Conservation (phyloP, 345 rosid genomes). For the Arabidopsis suecica region DNA sequence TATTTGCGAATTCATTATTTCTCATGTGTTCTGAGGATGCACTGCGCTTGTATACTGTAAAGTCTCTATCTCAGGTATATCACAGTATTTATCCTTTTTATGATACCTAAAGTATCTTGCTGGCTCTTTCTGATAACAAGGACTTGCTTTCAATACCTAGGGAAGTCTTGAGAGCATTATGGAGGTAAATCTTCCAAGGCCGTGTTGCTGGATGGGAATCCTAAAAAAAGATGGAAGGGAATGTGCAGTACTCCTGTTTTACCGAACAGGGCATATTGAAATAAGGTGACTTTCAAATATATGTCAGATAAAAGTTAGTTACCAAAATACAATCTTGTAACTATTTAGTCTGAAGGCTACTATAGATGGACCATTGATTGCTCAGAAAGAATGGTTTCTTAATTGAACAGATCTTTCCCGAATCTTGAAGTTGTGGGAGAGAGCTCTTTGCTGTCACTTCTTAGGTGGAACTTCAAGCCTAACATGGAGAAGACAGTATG, state of each 20-base stretch:
- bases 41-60: slow-evolving; percentile 55
- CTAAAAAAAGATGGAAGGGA: slow-evolving; percentile 58
- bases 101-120: slow-evolving; percentile 24
- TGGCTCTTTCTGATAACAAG: slow-evolving; percentile 43
- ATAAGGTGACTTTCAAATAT: slow-evolving; percentile 57
- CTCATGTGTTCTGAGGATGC: slow-evolving; percentile 72
- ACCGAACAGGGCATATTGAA: slow-evolving; percentile 75
- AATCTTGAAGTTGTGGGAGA: slow-evolving; percentile 72
- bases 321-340: slow-evolving; percentile 22
- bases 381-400: slow-evolving; percentile 21
- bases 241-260: slow-evolving; percentile 65
- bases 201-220: slow-evolving; percentile 79
- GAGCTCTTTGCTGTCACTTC: slow-evolving; percentile 65
- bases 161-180: slow-evolving; percentile 52
- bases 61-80: slow-evolving; percentile 72
- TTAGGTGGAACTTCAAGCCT: slow-evolving; percentile 79
- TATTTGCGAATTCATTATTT: slow-evolving; percentile 45
- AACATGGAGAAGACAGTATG: slow-evolving; percentile 69
- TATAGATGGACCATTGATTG: slow-evolving; percentile 13
- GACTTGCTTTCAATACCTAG: slow-evolving; percentile 52
- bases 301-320: slow-evolving; percentile 22
- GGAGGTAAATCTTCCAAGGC: slow-evolving; percentile 59
- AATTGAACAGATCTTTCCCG: slow-evolving; percentile 72
- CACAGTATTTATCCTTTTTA: slow-evolving; percentile 23
- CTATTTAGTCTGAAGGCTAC: slow-evolving; percentile 20